Percentiles rank a stretch among this genome's conserved stretches.
Evolutionary conservation across 192 early-diverging fungal genomes (phyloP).

Genomic region (Rhizoclosmatium globosum): DNA sequence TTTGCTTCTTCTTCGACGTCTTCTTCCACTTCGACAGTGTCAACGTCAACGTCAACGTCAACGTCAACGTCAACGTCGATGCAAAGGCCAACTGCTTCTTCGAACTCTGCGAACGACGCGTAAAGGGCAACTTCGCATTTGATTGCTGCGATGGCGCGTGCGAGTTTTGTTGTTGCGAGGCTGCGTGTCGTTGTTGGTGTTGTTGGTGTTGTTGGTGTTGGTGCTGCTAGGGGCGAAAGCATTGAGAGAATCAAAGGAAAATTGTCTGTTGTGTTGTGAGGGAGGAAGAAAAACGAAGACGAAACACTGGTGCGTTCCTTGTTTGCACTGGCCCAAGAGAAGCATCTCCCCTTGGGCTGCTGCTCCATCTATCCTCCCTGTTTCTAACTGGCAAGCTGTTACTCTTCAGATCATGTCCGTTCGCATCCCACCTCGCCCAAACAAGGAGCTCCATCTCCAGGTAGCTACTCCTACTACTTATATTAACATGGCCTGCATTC

Average conservation of each 20-base stretch:
- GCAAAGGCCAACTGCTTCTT: too few species aligned
- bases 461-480: neutral
- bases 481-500: neutral
- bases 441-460: conserved; percentile 16
- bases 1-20: too few species aligned
- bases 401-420: neutral
- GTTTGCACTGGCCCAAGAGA: neutral
- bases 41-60: too few species aligned
- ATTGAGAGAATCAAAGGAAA: neutral
- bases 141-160: too few species aligned
- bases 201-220: too few species aligned
- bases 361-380: neutral
- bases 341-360: neutral
- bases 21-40: too few species aligned
- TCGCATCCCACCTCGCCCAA: conserved; percentile 16
- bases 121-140: too few species aligned
- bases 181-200: too few species aligned
- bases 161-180: too few species aligned
- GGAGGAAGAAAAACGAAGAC: neutral
- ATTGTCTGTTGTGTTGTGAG: neutral
- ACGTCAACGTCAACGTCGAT: too few species aligned
- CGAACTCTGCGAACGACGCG: too few species aligned
- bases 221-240: too few species aligned
- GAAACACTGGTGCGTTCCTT: neutral
- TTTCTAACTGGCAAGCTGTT: neutral